These are phyloP conservation scores for Amanita subjunquillea DNA, from an alignment of 768 basidiomycete genomes.

Conservation along the genomic window DNA sequence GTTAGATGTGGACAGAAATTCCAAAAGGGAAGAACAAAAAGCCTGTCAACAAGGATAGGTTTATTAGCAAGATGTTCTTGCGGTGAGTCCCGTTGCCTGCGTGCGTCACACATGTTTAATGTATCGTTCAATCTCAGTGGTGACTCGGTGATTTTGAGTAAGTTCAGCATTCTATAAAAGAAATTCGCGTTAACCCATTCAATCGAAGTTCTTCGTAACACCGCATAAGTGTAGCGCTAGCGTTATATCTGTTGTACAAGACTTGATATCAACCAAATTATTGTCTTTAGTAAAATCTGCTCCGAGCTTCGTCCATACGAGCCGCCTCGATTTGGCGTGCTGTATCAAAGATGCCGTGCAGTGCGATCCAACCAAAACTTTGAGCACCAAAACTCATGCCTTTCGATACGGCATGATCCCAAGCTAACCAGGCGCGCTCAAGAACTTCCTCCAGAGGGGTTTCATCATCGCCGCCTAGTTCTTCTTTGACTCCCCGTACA, in stretches of 20 bases:
- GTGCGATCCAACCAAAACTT: constrained; percentile 52
- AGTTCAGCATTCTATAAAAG: constrained; percentile 26
- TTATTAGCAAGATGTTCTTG: constrained; percentile 99
- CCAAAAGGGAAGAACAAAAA: constrained; percentile 99
- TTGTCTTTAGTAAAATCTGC: constrained; percentile 10
- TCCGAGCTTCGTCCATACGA: constrained; percentile 9
- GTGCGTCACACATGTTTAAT: constrained; percentile 6
- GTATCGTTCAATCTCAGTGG: constrained; percentile 41
- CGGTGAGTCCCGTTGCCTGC: constrained; percentile 38
- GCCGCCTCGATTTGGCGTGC: constrained; percentile 35
- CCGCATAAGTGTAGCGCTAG: constrained; percentile 30
- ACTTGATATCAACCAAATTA: background rate
- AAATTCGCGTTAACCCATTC: constrained; percentile 20
- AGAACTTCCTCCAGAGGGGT: constrained; percentile 28
- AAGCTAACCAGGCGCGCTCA: constrained; percentile 44
- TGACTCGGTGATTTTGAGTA: constrained; percentile 95
- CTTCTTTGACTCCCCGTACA: constrained; percentile 37
- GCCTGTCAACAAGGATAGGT: constrained; percentile 97
- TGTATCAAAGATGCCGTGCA: constrained; percentile 48
- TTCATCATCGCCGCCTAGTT: constrained; percentile 40
- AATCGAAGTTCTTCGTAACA: constrained; percentile 60
- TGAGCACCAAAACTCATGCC: constrained; percentile 39
- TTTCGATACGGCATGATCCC: constrained; percentile 27
- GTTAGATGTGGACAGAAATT: constrained; percentile 96
- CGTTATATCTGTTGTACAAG: constrained; percentile 1